Evolutionary conservation across 176 grass and related monocot genomes (phyloP), one percentile per base, ranked within the genome.

Genomic region (Urochloa ruziziensis): DNA sequence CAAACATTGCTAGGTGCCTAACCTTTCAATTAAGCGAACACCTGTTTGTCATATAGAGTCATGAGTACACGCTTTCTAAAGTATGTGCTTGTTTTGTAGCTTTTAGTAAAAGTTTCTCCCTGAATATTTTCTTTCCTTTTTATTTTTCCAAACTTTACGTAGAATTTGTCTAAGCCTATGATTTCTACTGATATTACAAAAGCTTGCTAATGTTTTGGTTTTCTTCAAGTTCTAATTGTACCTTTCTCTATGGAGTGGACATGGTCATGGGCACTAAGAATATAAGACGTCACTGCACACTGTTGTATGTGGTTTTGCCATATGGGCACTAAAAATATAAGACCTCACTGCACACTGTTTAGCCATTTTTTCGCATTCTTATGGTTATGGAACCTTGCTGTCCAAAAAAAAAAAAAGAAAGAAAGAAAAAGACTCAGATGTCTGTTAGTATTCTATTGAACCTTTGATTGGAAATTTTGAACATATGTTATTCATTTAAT

Each of bases 381-480:
- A 61, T 43, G 35, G 8, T 17, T 16, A 61, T 43, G 35, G 15
- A 43, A 11, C 3, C 74, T 77, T 18, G 35, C 36, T 13, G 17
- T n/a, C 23, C 24, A 40, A 40, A 40, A 40, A 40, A 40, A 6
- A 37, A 9, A 9, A 40, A 9, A 40, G 10, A 40, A 40, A 40
- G 7, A 40, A 9, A 40, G 39, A 40, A 40, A 40, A 40, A 40
- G 7, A 40, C 39, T 40, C 29, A 16, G 10, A 19, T 16, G 11
- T 43, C 21, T 63, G 21, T 21, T 74, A 25, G 5, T 60, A 35
- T 61, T 58, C 16, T 75, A 52, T 19, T 70, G 24, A 43, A 28
- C 15, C 28, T 85, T 85, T 47, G 7, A 57, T 39, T 81, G 36
- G 42, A 62, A 79, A 65, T 32, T 34, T 48, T 9, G 28, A 74